Evolutionary conservation across 2,329 filamentous ascomycete species (phyloP), one percentile per base, ranked within the genome.

Genomic region (Akanthomyces lecanii): DNA sequence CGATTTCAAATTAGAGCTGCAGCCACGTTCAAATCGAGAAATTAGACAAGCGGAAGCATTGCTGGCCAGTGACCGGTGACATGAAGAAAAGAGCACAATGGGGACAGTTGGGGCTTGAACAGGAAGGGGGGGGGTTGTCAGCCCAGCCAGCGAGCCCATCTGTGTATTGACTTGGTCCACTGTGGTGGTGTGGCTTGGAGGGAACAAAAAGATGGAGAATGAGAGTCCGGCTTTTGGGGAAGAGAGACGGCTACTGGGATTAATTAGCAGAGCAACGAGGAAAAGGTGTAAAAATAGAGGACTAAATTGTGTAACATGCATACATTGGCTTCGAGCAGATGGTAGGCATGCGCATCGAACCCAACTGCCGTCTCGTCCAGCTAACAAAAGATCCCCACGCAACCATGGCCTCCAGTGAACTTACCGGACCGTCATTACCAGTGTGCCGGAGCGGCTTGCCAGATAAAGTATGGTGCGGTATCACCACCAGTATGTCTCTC

Each of bases 361-460:
- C 55, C n/a, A 25, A 45, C n/a, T 44, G 36, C 56, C 55, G 21
- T 23, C 40, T 42, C 28, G 36, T 2, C 30, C 18, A 38, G 23
- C 33, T 33, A 33, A 33, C 8, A 8, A 33, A 33, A 33, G 12
- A 8, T 4, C 33, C 12, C 33, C 25, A 10, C 45, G 28, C 23
- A 18, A 12, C 44, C 21, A 21, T 21, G 21, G 1, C 21, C 21
- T 38, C 28, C 11, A 4, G 30, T 38, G 47, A 8, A 33, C 5
- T 33, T 33, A 33, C 30, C 30, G 30, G 30, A 33, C 30, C 30
- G 30, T 33, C 30, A 30, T 23, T 30, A 54, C 56, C 47, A 60
- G 56, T 40, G 56, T 42, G 18, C 50, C 58, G 50, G 58, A 61
- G 58, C 23, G 58, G 48, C 58, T 60, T 53, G 58, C 58, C 40